A percentile compares a stretch with the other conserved stretches of the same genome.
phyloP scores from a whole-genome alignment of 129 eudicot genomes.

The Saussurea involucrata region DNA sequence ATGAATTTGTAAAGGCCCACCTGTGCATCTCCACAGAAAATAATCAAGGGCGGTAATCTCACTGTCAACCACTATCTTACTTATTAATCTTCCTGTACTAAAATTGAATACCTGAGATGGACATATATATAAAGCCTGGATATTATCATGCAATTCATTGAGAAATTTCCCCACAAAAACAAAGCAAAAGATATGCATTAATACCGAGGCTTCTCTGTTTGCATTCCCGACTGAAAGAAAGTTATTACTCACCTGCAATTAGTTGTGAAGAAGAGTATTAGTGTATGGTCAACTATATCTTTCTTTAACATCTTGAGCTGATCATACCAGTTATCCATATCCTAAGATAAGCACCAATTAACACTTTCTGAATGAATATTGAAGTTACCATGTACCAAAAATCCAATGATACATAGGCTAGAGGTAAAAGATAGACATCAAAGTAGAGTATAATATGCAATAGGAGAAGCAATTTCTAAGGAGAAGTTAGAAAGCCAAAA shows the following conservation, averaged over 20 bases:
- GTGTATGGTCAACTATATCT: too few species aligned
- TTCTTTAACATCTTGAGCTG: too few species aligned
- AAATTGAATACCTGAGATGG: slow-evolving; percentile 91
- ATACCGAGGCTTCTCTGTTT: slow-evolving; percentile 65
- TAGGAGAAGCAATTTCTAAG: background rate
- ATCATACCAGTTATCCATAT: too few species aligned
- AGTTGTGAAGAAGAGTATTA: too few species aligned
- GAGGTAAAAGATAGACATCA: background rate
- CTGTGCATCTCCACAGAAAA: slow-evolving; percentile 93
- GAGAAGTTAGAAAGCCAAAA: background rate
- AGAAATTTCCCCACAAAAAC: background rate
- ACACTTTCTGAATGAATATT: slow-evolving; percentile 1
- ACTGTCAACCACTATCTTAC: slow-evolving; percentile 53
- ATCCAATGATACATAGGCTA: background rate
- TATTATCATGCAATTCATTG: background rate
- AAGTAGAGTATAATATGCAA: background rate
- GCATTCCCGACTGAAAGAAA: too few species aligned
- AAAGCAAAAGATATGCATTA: slow-evolving; percentile 8
- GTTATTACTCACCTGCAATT: too few species aligned
- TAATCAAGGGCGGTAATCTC: slow-evolving; percentile 90
- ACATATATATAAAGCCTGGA: slow-evolving; percentile 9
- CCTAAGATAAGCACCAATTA: background rate
- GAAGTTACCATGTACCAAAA: slow-evolving; percentile 4
- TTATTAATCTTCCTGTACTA: slow-evolving; percentile 83
- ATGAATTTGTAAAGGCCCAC: slow-evolving; percentile 34